Evolutionary conservation across 352 stramenopile species (phyloP), one percentile per base, ranked within the genome.

Genomic region (Phytophthora sp.): DNA sequence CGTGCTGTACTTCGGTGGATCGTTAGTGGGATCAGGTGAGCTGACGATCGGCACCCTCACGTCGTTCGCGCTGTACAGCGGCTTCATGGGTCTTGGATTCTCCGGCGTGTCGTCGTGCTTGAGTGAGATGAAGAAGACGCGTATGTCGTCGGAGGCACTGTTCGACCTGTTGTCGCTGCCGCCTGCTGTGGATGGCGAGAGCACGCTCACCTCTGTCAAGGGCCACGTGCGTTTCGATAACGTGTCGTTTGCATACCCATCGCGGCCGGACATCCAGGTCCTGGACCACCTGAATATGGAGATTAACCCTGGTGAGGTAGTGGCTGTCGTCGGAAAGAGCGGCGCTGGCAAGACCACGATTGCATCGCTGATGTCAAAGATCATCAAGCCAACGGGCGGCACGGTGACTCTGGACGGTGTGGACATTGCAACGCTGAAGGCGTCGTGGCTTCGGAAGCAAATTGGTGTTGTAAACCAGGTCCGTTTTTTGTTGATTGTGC

Each of bases 31-130:
- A 13, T 80, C 73, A 15, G 90, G 89, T 27, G 90, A 93, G 52
- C 80, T 98, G 52, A 97, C 89, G 47, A 94, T 96, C 53, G 91
- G 91, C 12, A 89, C 88, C 50, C 80, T 98, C 33, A 96, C 90
- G 38, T 96, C 89, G 3, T 98, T 98, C 55, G 86, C 91, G 23
- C 62, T 97, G 3, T 98, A 98, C 84, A 96, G 82, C 45, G 89
- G 89, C 16, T 95, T 97, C 55, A 95, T 98, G 79, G 89, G 86
- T 24, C 77, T 97, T 11, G 91, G 90, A 5, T 97, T 97, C 71
- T 96, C 89, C 15, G 80, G 84, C 0, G 71, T 98, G 11, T 93
- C 89, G 26, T 96, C 88, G 8, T 95, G 86, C 64, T 74, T 93
- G 33, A 79, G 88, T 18, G 86, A 97, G 44, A 75, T 95, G 38